Evolutionary conservation across 1,139 yeast genomes (phyloP).

Genomic region (Magnusiomyces fungicola): DNA sequence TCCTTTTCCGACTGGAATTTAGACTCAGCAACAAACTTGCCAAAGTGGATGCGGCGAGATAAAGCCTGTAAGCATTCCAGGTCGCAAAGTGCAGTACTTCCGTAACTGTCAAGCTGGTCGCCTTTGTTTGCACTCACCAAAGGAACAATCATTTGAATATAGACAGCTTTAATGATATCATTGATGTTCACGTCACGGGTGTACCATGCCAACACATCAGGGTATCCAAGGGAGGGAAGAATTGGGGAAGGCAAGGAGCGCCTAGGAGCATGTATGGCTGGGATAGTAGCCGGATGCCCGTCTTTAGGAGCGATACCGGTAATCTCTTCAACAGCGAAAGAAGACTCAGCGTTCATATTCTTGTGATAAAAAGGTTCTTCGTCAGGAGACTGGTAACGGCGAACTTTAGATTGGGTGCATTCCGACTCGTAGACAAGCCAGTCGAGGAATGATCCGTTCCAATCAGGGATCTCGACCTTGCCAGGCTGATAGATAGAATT

Average conservation of each 20-base stretch:
- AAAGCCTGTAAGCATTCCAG: conserved; percentile 81
- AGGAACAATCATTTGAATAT: conserved; percentile 68
- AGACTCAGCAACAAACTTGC: conserved; percentile 94
- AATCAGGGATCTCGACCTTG: conserved; percentile 55
- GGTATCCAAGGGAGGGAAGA: conserved; percentile 73
- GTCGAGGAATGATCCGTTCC: conserved; percentile 77
- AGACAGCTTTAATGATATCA: conserved; percentile 54
- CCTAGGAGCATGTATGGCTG: not conserved
- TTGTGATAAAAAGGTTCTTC: conserved; percentile 84
- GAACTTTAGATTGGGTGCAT: conserved; percentile 54
- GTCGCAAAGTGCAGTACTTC: conserved; percentile 79
- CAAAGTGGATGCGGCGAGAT: conserved; percentile 93
- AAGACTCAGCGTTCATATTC: not conserved
- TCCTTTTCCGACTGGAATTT: conserved; percentile 69
- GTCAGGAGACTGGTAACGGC: conserved; percentile 93
- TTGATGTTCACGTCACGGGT: conserved; percentile 73
- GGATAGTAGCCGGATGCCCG: no score
- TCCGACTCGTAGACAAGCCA: conserved; percentile 79
- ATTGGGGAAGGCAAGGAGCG: conserved; percentile 55
- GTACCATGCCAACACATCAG: conserved; percentile 67
- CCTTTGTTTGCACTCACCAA: conserved; percentile 45
- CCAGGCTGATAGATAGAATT: conserved; percentile 63
- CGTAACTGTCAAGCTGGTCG: conserved; percentile 79
- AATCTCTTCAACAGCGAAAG: no score
- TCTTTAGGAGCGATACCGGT: no score